phyloP scores from a whole-genome alignment of 352 stramenopile genomes.

The Globisporangium apiculatum region DNA sequence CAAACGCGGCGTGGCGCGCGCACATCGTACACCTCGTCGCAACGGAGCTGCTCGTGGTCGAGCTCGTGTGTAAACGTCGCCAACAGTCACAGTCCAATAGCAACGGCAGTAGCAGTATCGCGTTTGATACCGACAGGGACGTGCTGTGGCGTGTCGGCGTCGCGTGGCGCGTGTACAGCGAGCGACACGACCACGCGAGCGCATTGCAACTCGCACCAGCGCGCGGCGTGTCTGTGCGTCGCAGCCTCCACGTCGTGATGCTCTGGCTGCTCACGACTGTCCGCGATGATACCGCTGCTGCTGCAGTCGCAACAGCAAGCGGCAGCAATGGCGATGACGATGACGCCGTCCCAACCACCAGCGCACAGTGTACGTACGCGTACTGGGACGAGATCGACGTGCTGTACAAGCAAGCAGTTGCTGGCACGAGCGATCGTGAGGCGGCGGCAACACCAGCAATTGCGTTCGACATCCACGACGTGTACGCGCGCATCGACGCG shows the following conservation, averaged over 20 bases:
- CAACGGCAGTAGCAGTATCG: too few relatives aligned
- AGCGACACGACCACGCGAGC: slow-evolving; percentile 2
- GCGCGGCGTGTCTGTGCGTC: slow-evolving; percentile 10
- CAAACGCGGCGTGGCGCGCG: slow-evolving; percentile 9
- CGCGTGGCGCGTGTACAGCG: slow-evolving; percentile 23
- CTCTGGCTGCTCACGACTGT: slow-evolving; percentile 39
- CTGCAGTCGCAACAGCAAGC: not conserved
- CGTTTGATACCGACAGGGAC: not conserved
- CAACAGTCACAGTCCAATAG: too few relatives aligned
- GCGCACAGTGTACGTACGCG: slow-evolving; percentile 24
- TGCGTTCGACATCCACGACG: slow-evolving; percentile 45
- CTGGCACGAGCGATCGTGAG: not conserved
- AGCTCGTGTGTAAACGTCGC: slow-evolving; percentile 14
- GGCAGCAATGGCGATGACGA: not conserved
- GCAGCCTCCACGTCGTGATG: slow-evolving; percentile 43
- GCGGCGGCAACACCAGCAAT: not conserved
- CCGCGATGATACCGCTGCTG: not conserved
- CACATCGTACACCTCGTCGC: slow-evolving; percentile 18
- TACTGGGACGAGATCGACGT: slow-evolving; percentile 54
- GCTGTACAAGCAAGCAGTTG: slow-evolving; percentile 21
- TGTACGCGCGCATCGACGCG: slow-evolving; percentile 47
- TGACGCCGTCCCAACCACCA: too few relatives aligned
- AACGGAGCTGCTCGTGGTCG: slow-evolving; percentile 25
- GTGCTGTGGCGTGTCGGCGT: slow-evolving; percentile 26
- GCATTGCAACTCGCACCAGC: not conserved